Base-by-base conservation (phyloP, 139 green algal genomes). In the Marvania coccoides region DNA sequence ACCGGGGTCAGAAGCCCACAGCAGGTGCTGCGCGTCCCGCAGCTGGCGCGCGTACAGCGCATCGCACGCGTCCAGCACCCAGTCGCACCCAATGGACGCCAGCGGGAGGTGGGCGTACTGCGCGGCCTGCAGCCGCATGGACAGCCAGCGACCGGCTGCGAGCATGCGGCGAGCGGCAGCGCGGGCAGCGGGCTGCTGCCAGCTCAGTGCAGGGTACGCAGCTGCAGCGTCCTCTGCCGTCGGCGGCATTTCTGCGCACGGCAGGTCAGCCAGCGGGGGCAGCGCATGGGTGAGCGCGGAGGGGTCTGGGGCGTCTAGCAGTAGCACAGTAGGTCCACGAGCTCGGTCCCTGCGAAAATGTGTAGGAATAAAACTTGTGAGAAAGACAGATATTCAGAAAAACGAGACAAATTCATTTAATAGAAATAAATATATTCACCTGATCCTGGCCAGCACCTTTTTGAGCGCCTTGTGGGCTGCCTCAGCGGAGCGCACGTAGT, bases 51-150 rank as follows among this genome's bases (percentile, higher is more conserved):
- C 86, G 30, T 88, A 87, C 51, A 95, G 80, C 6, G 86, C 76
- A 63, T 98, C 92, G 12, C 82, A 83, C 2, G 77, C 75, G 61
- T 83, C 71, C 8, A 87, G 35, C 6, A 79, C 45, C 87, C 81
- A 93, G 73, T 94, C 87, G 1, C 23, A n/a, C 1, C 76, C 83
- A 46, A 97, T 76, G 67, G 87, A 87, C 24, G 77, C 70, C 10
- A 96, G 61, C 9, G 89, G 88, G 61, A 93, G 78, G 73, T 95
- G 87, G 2, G 86, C 84, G 55, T 97, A 97, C 46, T 87, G 75
- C 28, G 87, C 81, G 15, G 91, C 65, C 26, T 61, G 57, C 0
- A 85, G 15, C 24, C 59, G 35, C 5, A 58, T 28, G 2, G 29
- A 26, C 19, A 66, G 14, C 59, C 59, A 66, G 7, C 13, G 24